Percentiles rank a stretch among this genome's conserved stretches.
These are phyloP conservation scores for Artemisia tridentata DNA, from an alignment of 129 eudicot species.

Conservation along the genomic window DNA sequence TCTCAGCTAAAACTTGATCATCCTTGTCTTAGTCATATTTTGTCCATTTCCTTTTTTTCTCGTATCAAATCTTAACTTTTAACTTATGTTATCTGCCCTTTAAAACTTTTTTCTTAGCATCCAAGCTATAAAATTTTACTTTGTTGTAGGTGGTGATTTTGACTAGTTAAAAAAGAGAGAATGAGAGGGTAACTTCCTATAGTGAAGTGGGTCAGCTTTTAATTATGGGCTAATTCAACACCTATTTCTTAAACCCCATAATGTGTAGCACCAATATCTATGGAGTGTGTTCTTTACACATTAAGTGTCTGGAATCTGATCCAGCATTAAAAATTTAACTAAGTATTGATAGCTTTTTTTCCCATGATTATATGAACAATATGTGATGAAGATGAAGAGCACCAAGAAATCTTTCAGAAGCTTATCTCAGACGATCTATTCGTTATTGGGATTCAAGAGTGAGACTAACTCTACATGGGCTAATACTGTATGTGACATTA, in stretches of 20 bases:
- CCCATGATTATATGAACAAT: slow-evolving; percentile 16
- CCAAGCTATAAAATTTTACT: slow-evolving; percentile 8
- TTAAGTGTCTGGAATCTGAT: slow-evolving; percentile 24
- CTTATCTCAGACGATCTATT: slow-evolving; percentile 36
- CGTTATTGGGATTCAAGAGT: slow-evolving; percentile 34
- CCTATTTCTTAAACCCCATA: slow-evolving; percentile 25
- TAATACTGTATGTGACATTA: slow-evolving; percentile 34
- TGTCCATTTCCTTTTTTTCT: slow-evolving; percentile 19
- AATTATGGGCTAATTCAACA: slow-evolving; percentile 29
- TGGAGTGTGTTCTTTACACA: slow-evolving; percentile 30
- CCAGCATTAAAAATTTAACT: neutral
- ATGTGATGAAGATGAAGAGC: slow-evolving; percentile 31
- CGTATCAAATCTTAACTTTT: slow-evolving; percentile 2
- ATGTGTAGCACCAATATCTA: slow-evolving; percentile 12
- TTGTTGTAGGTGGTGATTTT: slow-evolving; percentile 15
- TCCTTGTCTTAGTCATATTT: slow-evolving; percentile 17
- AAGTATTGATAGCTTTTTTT: neutral
- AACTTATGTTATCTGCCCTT: neutral
- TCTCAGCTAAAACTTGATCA: slow-evolving; percentile 24
- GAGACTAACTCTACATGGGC: slow-evolving; percentile 32
- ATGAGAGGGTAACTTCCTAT: slow-evolving; percentile 34
- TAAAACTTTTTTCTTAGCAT: slow-evolving; percentile 24
- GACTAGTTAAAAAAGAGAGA: slow-evolving; percentile 19
- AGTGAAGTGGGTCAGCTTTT: slow-evolving; percentile 39
- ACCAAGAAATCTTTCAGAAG: slow-evolving; percentile 30